phyloP scores from a whole-genome alignment of 2,329 filamentous ascomycete genomes.

The Diplodia seriata region DNA sequence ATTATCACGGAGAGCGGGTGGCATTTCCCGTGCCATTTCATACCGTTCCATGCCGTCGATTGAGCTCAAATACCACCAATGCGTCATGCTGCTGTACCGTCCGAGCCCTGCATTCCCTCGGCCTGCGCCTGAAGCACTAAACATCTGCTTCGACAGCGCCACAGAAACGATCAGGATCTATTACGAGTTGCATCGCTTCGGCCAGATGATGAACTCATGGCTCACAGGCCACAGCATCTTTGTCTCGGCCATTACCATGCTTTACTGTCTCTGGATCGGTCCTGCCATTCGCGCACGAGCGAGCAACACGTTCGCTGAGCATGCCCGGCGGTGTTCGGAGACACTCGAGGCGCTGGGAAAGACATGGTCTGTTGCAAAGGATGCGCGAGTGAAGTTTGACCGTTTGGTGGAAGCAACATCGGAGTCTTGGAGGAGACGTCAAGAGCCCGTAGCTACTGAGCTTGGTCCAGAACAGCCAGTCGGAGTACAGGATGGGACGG shows the following conservation, averaged over 20 bases:
- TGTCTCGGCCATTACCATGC: slow-evolving; percentile 57
- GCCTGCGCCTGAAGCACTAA: slow-evolving; percentile 52
- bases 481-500: not conserved
- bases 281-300: slow-evolving; percentile 50
- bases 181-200: slow-evolving; percentile 54
- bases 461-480: not conserved
- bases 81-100: slow-evolving; percentile 58
- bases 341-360: slow-evolving; percentile 60
- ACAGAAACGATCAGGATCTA: slow-evolving; percentile 52
- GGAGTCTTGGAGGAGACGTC: slow-evolving; percentile 8
- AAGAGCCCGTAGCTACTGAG: not conserved
- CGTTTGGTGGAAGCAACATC: slow-evolving; percentile 14
- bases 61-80: slow-evolving; percentile 56
- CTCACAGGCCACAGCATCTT: slow-evolving; percentile 59
- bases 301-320: slow-evolving; percentile 52
- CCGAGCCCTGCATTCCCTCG: slow-evolving; percentile 61
- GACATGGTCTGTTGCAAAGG: slow-evolving; percentile 60
- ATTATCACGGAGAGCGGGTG: slow-evolving; percentile 1
- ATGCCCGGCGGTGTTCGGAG: slow-evolving; percentile 54
- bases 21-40: slow-evolving; percentile 3
- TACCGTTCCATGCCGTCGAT: slow-evolving; percentile 11
- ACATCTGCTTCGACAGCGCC: slow-evolving; percentile 55
- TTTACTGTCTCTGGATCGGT: slow-evolving; percentile 60
- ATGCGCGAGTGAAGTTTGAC: slow-evolving; percentile 17
- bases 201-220: slow-evolving; percentile 58